Base-by-base conservation (phyloP, 495 filamentous ascomycete species). In the Neurospora terricola region DNA sequence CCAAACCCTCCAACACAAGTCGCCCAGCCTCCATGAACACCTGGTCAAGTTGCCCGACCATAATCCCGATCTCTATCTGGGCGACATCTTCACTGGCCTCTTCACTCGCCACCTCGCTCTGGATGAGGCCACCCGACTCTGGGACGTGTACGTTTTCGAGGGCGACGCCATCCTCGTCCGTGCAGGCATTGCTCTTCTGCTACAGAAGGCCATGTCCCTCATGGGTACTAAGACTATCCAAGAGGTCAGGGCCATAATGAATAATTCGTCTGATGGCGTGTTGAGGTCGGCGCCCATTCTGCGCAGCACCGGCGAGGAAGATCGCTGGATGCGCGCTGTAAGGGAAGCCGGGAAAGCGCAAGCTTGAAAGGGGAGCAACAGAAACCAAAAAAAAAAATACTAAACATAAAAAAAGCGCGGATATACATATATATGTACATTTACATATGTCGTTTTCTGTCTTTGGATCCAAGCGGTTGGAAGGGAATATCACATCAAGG, bases 141-240 rank as follows among this genome's bases (percentile, higher is more conserved):
- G 93, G 94, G 96, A 99, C 78, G 92, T 97, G 36, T 96, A 93
- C 84, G 91, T 95, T 3, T 97, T 98, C 73, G 96, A 99, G 79
- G 94, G 94, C 4, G 96, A 98, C 76, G 86, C 88, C 10, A 86
- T 94, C 16, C 84, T 97, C 12, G 89, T 98, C 30, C 87, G 95
- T 3, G 90, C 92, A 0, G 92, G 88, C 1, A 89, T 98, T 6
- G 96, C 91, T 4, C 79, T 93, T 39, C 81, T 97, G 6, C 82
- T 87, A 4, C 78, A 80, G 27, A 80, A 76, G 21, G 84, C 85
- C 75, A 82, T 83, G 78, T 69, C 78, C 11, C 77, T 86, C 5
- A 78, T 86, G 5, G 78, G 80, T n/a, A 76, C 82, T 5, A 77
- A 76, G 36, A 79, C 74, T 1, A 69, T 76, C 3, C 73, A 62